Evolutionary conservation across 73 alveolate genomes (phyloP).

Genomic region (Paraurostyla sp.): DNA sequence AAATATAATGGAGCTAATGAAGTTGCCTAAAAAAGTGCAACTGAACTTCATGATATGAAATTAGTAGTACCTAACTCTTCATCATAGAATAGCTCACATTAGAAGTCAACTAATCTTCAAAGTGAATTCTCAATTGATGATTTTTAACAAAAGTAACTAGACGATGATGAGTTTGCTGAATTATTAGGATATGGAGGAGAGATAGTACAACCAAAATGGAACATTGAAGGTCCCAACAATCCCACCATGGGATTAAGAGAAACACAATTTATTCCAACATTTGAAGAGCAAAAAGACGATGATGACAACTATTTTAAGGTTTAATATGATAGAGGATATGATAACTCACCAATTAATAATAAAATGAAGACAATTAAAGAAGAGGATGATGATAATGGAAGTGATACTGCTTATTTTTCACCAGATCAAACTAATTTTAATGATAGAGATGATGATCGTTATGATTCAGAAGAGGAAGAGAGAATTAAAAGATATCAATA

Average conservation of each 20-base stretch:
- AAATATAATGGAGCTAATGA: background rate
- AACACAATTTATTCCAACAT: slow-evolving; percentile 17
- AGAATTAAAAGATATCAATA: background rate
- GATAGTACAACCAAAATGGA: background rate
- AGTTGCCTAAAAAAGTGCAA: background rate
- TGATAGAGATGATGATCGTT: background rate
- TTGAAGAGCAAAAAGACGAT: slow-evolving; percentile 32
- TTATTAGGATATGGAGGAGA: background rate
- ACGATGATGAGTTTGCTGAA: slow-evolving; percentile 35
- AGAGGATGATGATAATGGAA: slow-evolving; percentile 26
- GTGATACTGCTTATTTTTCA: slow-evolving; percentile 31
- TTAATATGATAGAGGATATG: background rate
- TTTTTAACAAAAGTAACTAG: background rate
- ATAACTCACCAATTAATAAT: background rate
- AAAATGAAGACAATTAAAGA: slow-evolving; percentile 14
- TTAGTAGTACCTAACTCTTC: background rate
- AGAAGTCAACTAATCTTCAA: background rate
- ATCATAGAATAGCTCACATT: background rate
- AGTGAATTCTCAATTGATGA: background rate
- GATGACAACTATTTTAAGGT: background rate
- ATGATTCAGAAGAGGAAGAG: slow-evolving; percentile 18
- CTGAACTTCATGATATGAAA: slow-evolving; percentile 9
- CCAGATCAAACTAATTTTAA: slow-evolving; percentile 1
- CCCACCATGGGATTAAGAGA: background rate
- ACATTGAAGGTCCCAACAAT: background rate